Percentiles rank a stretch among this genome's conserved stretches.
These are phyloP conservation scores for Arthrobotrys sphaeroides DNA, from an alignment of 2,329 filamentous ascomycete species.

Conservation along the genomic window DNA sequence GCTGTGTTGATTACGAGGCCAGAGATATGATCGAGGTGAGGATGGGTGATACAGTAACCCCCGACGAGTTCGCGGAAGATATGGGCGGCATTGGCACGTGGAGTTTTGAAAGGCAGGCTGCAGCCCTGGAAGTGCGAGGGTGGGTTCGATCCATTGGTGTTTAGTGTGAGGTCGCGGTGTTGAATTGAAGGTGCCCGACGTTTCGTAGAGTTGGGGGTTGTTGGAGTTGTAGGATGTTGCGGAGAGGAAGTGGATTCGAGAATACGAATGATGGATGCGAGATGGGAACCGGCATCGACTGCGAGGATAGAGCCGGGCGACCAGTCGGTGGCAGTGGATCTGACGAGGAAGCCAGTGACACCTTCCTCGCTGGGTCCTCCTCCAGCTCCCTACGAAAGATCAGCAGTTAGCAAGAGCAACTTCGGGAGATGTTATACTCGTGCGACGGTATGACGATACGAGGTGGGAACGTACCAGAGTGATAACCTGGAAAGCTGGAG, in stretches of 20 bases:
- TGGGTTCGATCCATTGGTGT: slow-evolving; percentile 13
- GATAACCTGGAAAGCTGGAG: slow-evolving; percentile 54
- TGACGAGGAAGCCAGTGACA: slow-evolving; percentile 86
- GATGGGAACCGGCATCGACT: slow-evolving; percentile 91
- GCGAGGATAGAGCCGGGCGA: slow-evolving; percentile 82
- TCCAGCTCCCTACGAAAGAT: slow-evolving; percentile 71
- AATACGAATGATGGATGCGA: slow-evolving; percentile 83
- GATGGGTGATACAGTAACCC: slow-evolving; percentile 91
- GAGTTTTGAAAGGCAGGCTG: slow-evolving; percentile 72
- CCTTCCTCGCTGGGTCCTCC: slow-evolving; percentile 91
- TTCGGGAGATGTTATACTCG: background rate
- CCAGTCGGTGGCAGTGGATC: slow-evolving; percentile 82
- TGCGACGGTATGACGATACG: slow-evolving; percentile 8
- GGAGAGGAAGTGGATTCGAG: slow-evolving; percentile 69
- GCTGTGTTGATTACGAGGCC: slow-evolving; percentile 95
- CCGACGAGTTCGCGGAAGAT: slow-evolving; percentile 82
- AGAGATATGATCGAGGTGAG: slow-evolving; percentile 93
- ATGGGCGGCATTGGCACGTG: slow-evolving; percentile 81
- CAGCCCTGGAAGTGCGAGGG: slow-evolving; percentile 70
- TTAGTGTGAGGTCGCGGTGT: slow-evolving; percentile 12
- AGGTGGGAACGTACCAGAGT: slow-evolving; percentile 39
- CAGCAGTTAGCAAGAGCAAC: slow-evolving; percentile 10
- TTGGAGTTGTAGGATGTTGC: slow-evolving; percentile 51
- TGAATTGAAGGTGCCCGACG: slow-evolving; percentile 22
- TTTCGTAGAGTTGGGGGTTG: slow-evolving; percentile 51